Evolutionary conservation across 2,329 filamentous ascomycete species (phyloP).

Genomic region (Cytospora schulzeri): DNA sequence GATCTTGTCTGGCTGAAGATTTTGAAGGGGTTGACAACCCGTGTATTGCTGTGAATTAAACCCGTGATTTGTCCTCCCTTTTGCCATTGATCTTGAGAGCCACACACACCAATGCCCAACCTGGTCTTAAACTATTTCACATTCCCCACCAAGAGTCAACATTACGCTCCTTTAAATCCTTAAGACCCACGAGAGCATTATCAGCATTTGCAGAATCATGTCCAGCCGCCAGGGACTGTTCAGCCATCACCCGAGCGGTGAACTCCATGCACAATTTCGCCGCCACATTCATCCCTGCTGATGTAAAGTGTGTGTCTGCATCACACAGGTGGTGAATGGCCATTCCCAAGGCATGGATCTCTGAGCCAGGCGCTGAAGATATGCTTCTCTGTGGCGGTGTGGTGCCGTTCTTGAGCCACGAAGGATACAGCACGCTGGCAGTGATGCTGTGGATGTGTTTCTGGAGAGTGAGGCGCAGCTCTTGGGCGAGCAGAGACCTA

Average conservation of each 20-base stretch:
- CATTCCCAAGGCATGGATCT: neutral
- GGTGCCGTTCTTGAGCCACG: neutral
- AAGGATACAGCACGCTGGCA: neutral
- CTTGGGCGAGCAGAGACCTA: slow-evolving; percentile 1
- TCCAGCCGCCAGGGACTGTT: neutral
- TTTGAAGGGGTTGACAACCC: too few species aligned
- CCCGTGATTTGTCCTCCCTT: too few species aligned
- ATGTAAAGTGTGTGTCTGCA: slow-evolving; percentile 2
- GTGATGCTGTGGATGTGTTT: neutral
- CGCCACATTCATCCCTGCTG: neutral
- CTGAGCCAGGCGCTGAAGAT: neutral
- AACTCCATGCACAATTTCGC: neutral
- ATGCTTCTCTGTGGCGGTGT: neutral
- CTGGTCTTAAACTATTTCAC: too few species aligned
- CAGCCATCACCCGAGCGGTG: neutral
- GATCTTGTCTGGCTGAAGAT: neutral
- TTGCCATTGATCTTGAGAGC: too few species aligned
- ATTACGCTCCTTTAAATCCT: too few species aligned
- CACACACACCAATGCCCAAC: too few species aligned
- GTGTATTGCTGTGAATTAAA: too few species aligned
- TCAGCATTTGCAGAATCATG: neutral
- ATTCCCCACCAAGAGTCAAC: too few species aligned
- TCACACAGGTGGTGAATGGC: neutral
- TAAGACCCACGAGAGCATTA: neutral
- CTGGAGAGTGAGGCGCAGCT: neutral